These are phyloP conservation scores for Acer negundo DNA, from an alignment of 345 rosid species.

Conservation along the genomic window DNA sequence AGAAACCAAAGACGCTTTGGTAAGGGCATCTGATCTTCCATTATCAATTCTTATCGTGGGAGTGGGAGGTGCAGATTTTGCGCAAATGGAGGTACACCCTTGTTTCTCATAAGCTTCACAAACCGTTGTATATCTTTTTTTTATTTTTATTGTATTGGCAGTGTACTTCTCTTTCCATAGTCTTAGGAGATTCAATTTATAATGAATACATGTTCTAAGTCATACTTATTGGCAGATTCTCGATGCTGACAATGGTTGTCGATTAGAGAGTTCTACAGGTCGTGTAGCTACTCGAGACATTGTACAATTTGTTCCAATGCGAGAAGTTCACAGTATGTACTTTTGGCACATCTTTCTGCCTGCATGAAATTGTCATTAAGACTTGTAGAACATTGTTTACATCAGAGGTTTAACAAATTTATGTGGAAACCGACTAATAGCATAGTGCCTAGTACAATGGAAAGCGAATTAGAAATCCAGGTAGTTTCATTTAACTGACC, in stretches of 20 bases:
- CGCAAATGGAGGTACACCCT: conserved; percentile 78
- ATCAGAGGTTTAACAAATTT: too few relatives aligned
- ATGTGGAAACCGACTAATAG: too few relatives aligned
- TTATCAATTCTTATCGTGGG: conserved; percentile 88
- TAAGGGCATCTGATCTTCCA: conserved; percentile 92
- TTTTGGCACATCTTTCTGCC: background rate
- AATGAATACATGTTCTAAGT: background rate
- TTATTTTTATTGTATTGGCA: background rate
- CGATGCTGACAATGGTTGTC: conserved; percentile 76
- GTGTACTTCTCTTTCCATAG: background rate
- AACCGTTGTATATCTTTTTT: too few relatives aligned
- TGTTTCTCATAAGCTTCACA: background rate
- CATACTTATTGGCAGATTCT: conserved; percentile 47
- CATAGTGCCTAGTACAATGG: too few relatives aligned
- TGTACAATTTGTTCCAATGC: conserved; percentile 87
- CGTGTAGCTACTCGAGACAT: conserved; percentile 84
- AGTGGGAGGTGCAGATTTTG: conserved; percentile 79
- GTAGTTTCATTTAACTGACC: too few relatives aligned
- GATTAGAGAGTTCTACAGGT: conserved; percentile 76
- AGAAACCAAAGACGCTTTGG: conserved; percentile 77
- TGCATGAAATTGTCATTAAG: background rate
- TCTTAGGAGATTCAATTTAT: background rate
- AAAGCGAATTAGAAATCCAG: too few relatives aligned
- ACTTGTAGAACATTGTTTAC: too few relatives aligned
- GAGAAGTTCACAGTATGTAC: conserved; percentile 69